A percentile compares a stretch with the other conserved stretches of the same genome.
phyloP scores from a whole-genome alignment of 2,329 filamentous ascomycete species.

The Penicillium brevicompactum region DNA sequence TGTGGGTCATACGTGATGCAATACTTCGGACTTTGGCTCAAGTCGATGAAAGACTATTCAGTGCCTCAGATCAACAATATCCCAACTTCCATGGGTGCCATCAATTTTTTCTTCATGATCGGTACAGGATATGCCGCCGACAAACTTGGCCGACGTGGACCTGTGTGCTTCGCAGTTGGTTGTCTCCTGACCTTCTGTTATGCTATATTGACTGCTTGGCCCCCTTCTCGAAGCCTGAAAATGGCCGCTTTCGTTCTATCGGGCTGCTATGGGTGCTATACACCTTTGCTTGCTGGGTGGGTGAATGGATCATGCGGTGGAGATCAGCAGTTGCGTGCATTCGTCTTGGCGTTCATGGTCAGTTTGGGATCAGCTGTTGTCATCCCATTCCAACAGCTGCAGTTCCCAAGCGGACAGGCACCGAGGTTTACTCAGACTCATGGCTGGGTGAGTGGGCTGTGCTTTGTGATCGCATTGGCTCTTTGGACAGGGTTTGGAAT shows the following conservation, averaged over 20 bases:
- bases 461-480: slow-evolving; percentile 2
- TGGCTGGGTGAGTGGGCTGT: slow-evolving; percentile 6
- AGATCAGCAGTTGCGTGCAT: slow-evolving; percentile 48
- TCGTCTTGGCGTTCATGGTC: slow-evolving; percentile 34
- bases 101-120: slow-evolving; percentile 8
- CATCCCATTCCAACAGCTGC: slow-evolving; percentile 6
- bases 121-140: slow-evolving; percentile 1
- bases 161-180: slow-evolving; percentile 38
- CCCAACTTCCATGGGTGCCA: slow-evolving; percentile 1
- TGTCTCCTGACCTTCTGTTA: slow-evolving; percentile 41
- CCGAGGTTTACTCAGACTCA: slow-evolving; percentile 1
- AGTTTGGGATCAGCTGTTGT: slow-evolving; percentile 9
- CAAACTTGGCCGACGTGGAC: background rate
- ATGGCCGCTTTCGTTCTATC: slow-evolving; percentile 46
- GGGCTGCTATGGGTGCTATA: slow-evolving; percentile 47
- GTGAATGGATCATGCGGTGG: slow-evolving; percentile 45
- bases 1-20: slow-evolving; percentile 8
- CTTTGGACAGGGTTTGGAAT: slow-evolving; percentile 10
- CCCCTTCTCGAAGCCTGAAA: slow-evolving; percentile 38
- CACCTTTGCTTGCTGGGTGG: slow-evolving; percentile 47
- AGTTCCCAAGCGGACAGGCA: slow-evolving; percentile 6
- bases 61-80: slow-evolving; percentile 5
- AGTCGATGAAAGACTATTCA: background rate
- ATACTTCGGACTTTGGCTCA: slow-evolving; percentile 6
- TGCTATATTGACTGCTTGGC: slow-evolving; percentile 42